Evolutionary conservation across 768 basidiomycete species (phyloP).

Genomic region (Mycena leptocephala): DNA sequence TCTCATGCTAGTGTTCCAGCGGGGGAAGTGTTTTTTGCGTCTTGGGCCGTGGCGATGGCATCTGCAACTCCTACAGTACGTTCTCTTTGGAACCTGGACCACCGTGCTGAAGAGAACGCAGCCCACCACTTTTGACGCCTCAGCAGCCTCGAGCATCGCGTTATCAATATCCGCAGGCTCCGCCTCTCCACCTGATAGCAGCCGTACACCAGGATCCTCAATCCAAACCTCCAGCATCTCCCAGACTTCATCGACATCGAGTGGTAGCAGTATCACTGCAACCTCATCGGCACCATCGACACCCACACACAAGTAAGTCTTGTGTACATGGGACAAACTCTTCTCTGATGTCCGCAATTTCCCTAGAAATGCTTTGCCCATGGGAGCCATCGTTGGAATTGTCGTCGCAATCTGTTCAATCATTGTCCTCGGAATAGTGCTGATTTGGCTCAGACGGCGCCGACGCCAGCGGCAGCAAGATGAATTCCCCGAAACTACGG

Average conservation of each 20-base stretch:
- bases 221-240: neutral
- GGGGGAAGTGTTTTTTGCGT: neutral
- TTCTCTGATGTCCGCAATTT: neutral
- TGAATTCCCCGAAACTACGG: neutral
- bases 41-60: neutral
- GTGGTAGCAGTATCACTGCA: neutral
- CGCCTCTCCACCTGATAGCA: neutral
- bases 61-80: neutral
- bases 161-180: neutral
- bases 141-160: neutral
- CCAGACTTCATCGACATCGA: neutral
- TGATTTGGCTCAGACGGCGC: neutral
- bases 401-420: neutral
- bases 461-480: neutral
- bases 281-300: neutral
- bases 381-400: neutral
- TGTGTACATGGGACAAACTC: neutral
- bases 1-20: neutral
- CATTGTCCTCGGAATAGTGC: neutral
- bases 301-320: neutral
- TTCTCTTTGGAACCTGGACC: neutral
- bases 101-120: neutral
- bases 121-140: neutral
- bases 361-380: neutral
- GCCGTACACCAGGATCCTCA: neutral